Evolutionary conservation across 2,329 filamentous ascomycete species (phyloP), one percentile per base, ranked within the genome.

Genomic region (Rhinocladiella similis): DNA sequence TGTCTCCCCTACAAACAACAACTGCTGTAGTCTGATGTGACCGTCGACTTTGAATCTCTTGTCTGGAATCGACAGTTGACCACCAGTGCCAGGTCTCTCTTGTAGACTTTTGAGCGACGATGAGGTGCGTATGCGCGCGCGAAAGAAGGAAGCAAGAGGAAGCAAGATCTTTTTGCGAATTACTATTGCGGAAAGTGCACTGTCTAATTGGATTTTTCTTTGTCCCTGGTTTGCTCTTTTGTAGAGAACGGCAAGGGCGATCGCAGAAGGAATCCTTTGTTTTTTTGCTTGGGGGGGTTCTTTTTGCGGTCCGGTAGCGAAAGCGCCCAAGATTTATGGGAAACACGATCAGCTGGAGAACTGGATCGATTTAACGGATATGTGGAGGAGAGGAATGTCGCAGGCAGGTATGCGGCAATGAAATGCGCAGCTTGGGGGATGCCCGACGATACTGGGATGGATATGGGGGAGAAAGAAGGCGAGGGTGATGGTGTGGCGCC

Each of bases 1-100:
- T 96, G 91, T 91, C 88, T 96, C 91, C 89, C 91, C 90, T 79
- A 80, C 80, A 78, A 75, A 54, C 59, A 53, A 41, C 38, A 58
- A 62, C 59, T 62, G 59, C 56, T 56, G 50, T 59, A 59, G 47
- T 62, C 50, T 55, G 45, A 56, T 29, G 22, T 43, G 43, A 53
- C 53, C 18, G 52, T 55, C 51, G 47, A 53, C 42, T 27, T n/a
- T 52, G 54, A 57, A 35, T 56, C 14, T 41, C 46, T 56, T 51
- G 54, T 33, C 48, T 41, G 36, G 54, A 56, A 41, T 29, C 48
- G 41, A 47, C 39, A 48, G 22, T 33, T 25, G 47, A 52, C 33
- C 39, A 50, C 36, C n/a, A 52, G 46, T 46, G 50, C 22, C 36
- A 57, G 50, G 41, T 56, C 43, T 46, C 43, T 46, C 20, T 20